Conservation (phyloP, 2,329 filamentous ascomycete species). For the Trichophyton schoenleinii region DNA sequence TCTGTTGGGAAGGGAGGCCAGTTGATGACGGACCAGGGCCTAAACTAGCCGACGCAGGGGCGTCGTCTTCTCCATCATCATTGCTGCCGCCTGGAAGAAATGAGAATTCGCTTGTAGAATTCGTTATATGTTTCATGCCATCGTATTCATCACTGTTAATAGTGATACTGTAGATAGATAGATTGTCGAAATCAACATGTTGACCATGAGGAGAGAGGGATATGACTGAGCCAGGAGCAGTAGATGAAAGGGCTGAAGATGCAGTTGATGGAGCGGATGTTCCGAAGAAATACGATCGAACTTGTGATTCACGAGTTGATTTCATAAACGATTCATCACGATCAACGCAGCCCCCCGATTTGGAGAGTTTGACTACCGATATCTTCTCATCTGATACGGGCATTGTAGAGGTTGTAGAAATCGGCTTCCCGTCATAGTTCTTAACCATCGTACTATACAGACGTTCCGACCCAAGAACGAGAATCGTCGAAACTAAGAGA, state of each 20-base stretch:
- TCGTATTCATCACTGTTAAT: constrained; percentile 39
- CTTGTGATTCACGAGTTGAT: constrained; percentile 58
- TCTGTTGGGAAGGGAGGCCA: constrained; percentile 15
- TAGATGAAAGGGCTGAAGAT: constrained; percentile 24
- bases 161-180: constrained; percentile 60
- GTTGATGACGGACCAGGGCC: constrained; percentile 14
- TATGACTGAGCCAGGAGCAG: constrained; percentile 41
- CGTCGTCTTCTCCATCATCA: constrained; percentile 17
- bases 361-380: constrained; percentile 63
- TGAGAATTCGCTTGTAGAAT: constrained; percentile 22
- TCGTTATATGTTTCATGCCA: constrained; percentile 25
- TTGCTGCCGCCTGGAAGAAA: constrained; percentile 25
- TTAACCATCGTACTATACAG: constrained; percentile 62
- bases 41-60: constrained; percentile 16
- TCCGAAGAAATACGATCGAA: constrained; percentile 92
- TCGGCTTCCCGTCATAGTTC: constrained; percentile 47
- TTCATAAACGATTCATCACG: constrained; percentile 64
- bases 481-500: constrained; percentile 54
- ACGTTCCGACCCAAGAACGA: constrained; percentile 68
- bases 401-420: constrained; percentile 33
- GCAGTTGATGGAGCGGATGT: constrained; percentile 37
- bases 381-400: constrained; percentile 52
- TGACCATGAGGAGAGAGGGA: constrained; percentile 80
- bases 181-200: constrained; percentile 61
- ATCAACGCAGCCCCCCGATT: constrained; percentile 73